Evolutionary conservation across 164 flowering plant genomes (phyloP), one percentile per base, ranked within the genome.

Genomic region (Paratinospora sagittata): DNA sequence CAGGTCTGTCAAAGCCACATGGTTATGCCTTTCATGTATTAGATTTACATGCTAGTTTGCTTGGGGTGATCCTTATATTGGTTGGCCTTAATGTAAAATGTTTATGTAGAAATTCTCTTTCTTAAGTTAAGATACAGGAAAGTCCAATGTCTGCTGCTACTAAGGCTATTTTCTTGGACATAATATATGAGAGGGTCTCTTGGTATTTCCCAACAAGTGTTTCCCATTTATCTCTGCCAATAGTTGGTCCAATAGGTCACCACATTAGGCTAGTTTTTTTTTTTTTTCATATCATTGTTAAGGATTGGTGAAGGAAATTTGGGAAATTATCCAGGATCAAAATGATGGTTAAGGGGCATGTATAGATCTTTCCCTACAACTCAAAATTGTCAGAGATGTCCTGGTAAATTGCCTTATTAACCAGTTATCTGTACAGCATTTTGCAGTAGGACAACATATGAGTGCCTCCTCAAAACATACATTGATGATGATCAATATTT

Each of bases 1-100:
- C 90, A 93, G 99, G 99, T 96, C 60, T 63, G 79, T 71, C 13
- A 61, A 66, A 52, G 23, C 41, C 6, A 43, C 70, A 23, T 12
- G 33, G 36, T 23, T 72, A 26, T 64, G 34, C 16, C 24, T 61
- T 27, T 65, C 45, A 45, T 58, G 43, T 58, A 5, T 65, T 37
- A 16, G 37, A 33, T 66, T 26, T 67, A 52, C 26, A 17, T n/a
- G 24, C 27, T 16, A 24, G 21, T 36, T 10, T 65, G 74, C 63
- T 55, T 23, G 16, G 30, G n/a, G 52, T 33, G 62, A 12, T 6
- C 36, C 16, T 13, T 6, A 27, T 6, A 14, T 24, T 52, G 60
- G 13, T 61, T 61, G 30, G 30, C 64, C 10, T 8, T 23, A 30
- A 30, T 27, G 33, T 8, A 19, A 17, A 52, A 41, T 12, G 45